phyloP scores from a whole-genome alignment of 345 rosid genomes.

The Lepidium didymum region DNA sequence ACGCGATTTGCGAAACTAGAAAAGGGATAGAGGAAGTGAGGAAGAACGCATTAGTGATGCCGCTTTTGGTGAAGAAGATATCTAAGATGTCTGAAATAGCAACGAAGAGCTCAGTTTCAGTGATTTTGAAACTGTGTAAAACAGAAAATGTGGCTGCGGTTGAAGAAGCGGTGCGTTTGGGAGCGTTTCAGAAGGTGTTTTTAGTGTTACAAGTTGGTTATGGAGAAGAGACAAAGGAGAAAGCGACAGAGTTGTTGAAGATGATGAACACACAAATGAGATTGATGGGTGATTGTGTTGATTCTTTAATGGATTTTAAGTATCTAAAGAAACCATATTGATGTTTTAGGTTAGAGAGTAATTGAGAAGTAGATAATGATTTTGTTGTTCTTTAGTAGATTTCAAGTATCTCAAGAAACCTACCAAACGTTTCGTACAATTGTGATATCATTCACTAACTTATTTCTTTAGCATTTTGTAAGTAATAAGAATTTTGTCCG shows the following conservation, averaged over 20 bases:
- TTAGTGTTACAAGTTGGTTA: slow-evolving; percentile 72
- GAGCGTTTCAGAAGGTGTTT: slow-evolving; percentile 73
- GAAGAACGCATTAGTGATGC: slow-evolving; percentile 44
- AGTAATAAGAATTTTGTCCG: too few species aligned
- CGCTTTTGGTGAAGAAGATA: slow-evolving; percentile 61
- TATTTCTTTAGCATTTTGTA: too few species aligned
- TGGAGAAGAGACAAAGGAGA: slow-evolving; percentile 55
- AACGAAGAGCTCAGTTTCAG: slow-evolving; percentile 50
- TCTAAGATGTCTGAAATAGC: slow-evolving; percentile 54
- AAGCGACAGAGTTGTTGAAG: slow-evolving; percentile 53
- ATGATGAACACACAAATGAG: slow-evolving; percentile 47
- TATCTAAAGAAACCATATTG: slow-evolving; percentile 54
- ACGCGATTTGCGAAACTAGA: slow-evolving; percentile 37
- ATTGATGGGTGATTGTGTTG: slow-evolving; percentile 38
- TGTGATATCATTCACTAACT: too few species aligned
- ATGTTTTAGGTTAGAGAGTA: not conserved
- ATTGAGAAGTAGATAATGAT: not conserved
- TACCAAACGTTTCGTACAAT: too few species aligned
- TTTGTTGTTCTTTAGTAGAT: not conserved
- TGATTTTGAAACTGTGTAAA: slow-evolving; percentile 49
- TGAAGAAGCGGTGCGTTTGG: slow-evolving; percentile 48
- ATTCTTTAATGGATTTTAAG: slow-evolving; percentile 57
- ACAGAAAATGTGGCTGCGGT: slow-evolving; percentile 20
- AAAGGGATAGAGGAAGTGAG: slow-evolving; percentile 38
- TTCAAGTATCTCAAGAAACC: not conserved